phyloP scores from a whole-genome alignment of 1,284 basidiomycete genomes.

The Singerocomus rubriflavus region DNA sequence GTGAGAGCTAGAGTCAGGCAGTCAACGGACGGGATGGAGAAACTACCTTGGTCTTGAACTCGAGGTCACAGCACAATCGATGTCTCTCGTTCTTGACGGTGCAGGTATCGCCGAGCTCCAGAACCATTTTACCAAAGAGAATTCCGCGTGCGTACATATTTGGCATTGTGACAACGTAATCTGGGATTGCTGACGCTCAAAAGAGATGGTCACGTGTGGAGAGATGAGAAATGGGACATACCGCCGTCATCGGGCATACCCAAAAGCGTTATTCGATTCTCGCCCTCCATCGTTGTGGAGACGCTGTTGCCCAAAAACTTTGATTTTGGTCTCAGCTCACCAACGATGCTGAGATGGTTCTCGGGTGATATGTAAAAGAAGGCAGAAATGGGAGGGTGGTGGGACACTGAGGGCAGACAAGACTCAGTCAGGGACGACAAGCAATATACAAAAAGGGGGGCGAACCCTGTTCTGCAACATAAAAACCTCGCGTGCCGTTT shows the following conservation, averaged over 20 bases:
- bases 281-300: conserved; percentile 94
- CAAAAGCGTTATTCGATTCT: conserved; percentile 83
- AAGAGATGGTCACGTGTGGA: conserved; percentile 5
- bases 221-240: conserved; percentile 37
- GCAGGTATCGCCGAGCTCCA: conserved; percentile 92
- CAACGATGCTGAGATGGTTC: conserved; percentile 80
- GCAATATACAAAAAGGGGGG: neutral
- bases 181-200: conserved; percentile 35
- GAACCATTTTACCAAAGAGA: conserved; percentile 96
- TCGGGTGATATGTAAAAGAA: conserved; percentile 97
- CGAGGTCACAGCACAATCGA: conserved; percentile 78
- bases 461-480: conserved; percentile 93
- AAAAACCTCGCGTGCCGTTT: conserved; percentile 91
- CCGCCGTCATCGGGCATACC: conserved; percentile 84
- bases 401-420: conserved; percentile 59
- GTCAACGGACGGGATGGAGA: neutral
- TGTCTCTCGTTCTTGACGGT: conserved; percentile 82
- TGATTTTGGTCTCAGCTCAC: conserved; percentile 93
- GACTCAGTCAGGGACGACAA: conserved; percentile 4
- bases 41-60: conserved; percentile 94
- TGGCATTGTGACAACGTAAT: conserved; percentile 90
- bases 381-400: conserved; percentile 94
- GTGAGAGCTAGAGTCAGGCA: neutral
- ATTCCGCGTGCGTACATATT: conserved; percentile 99
- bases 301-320: conserved; percentile 97